Evolutionary conservation across 805 yeast species (phyloP).

Genomic region (Suhomyces prunicola): DNA sequence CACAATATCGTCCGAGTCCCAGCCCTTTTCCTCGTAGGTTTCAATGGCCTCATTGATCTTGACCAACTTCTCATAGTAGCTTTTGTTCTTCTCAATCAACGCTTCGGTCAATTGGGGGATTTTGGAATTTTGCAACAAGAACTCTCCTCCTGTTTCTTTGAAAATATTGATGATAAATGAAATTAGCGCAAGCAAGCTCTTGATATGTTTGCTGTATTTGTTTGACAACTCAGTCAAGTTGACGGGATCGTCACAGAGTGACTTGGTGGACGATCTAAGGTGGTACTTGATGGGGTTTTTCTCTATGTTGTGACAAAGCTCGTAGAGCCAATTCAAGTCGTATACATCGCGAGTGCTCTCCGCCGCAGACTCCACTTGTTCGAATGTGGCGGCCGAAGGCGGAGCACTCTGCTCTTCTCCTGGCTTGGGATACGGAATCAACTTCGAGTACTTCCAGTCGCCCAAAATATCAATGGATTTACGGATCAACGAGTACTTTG

Average conservation of each 20-base stretch:
- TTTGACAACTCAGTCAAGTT: slow-evolving; percentile 33
- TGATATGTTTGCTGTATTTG: slow-evolving; percentile 15
- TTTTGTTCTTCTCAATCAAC: slow-evolving; percentile 19
- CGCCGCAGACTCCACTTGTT: not conserved
- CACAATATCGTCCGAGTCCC: slow-evolving; percentile 39
- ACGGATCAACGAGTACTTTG: slow-evolving; percentile 42
- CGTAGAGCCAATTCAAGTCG: slow-evolving; percentile 33
- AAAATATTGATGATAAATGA: slow-evolving; percentile 30
- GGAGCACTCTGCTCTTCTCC: not conserved
- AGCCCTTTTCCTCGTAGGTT: slow-evolving; percentile 33
- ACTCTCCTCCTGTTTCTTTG: slow-evolving; percentile 29
- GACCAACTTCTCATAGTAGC: slow-evolving; percentile 18
- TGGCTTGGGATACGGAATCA: slow-evolving; percentile 37
- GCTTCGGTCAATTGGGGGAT: slow-evolving; percentile 31
- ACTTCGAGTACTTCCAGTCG: slow-evolving; percentile 35
- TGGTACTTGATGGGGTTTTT: slow-evolving; percentile 48
- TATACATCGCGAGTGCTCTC: slow-evolving; percentile 2
- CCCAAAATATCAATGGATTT: slow-evolving; percentile 36
- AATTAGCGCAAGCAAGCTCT: slow-evolving; percentile 23
- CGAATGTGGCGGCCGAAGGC: not conserved
- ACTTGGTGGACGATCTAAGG: slow-evolving; percentile 37
- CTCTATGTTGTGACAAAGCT: slow-evolving; percentile 45
- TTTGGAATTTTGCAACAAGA: slow-evolving; percentile 34
- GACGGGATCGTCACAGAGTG: slow-evolving; percentile 29
- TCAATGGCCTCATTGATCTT: slow-evolving; percentile 23